A percentile compares a stretch with the other conserved stretches of the same genome.
Conservation (phyloP, 805 yeast genomes). For the Candida namnaoensis region DNA sequence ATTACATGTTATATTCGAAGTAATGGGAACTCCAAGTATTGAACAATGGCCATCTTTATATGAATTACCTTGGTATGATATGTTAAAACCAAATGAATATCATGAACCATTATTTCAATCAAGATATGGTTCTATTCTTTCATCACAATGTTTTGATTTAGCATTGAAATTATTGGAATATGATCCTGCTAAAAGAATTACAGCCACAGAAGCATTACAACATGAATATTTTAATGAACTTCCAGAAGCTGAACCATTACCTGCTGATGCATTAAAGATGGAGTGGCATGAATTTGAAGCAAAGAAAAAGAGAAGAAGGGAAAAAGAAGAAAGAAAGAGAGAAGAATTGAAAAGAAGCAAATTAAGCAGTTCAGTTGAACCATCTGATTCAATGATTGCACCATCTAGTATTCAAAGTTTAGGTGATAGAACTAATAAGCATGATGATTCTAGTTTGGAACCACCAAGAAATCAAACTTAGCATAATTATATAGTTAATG, state of each 20-base stretch:
- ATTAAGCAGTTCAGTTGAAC: background rate
- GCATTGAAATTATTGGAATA: slow-evolving; percentile 55
- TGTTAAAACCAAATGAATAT: slow-evolving; percentile 49
- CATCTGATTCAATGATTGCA: background rate
- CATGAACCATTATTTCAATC: slow-evolving; percentile 27
- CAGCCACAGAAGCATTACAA: slow-evolving; percentile 60
- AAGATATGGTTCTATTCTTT: slow-evolving; percentile 30
- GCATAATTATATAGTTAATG: no score
- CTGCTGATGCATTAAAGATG: slow-evolving; percentile 47
- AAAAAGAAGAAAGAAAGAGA: slow-evolving; percentile 14
- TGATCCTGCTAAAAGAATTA: slow-evolving; percentile 61
- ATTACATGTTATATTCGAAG: slow-evolving; percentile 61
- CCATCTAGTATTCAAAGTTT: background rate
- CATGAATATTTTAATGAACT: slow-evolving; percentile 66
- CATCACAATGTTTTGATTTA: slow-evolving; percentile 51
- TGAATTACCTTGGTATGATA: slow-evolving; percentile 86
- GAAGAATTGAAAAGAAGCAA: slow-evolving; percentile 10
- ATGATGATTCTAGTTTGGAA: no score
- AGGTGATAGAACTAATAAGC: background rate
- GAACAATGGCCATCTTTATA: slow-evolving; percentile 74
- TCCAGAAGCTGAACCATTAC: slow-evolving; percentile 56
- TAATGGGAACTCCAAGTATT: slow-evolving; percentile 80
- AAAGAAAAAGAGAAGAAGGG: slow-evolving; percentile 45
- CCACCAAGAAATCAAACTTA: no score
- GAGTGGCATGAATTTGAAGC: slow-evolving; percentile 99